Base-by-base conservation (phyloP, 306 rosid species). In the Hippophae tibetana region DNA sequence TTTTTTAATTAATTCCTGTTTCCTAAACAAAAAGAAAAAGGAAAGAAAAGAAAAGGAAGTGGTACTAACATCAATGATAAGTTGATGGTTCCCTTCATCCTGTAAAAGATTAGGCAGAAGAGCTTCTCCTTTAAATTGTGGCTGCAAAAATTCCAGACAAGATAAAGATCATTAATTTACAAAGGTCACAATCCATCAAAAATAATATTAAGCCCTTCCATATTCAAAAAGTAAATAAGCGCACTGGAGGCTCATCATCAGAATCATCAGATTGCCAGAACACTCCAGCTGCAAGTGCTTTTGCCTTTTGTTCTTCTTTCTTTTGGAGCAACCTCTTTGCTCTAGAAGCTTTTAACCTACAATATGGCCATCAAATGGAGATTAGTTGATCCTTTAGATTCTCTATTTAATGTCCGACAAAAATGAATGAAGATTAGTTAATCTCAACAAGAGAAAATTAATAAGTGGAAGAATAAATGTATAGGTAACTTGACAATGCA, bases 331-430 rank as follows among this genome's bases (percentile, higher is more conserved):
- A 47, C 79, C 48, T 82, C 78, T 56, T 87, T 14, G 95, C 96
- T 78, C 96, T 83, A 59, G 76, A 54, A 61, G 96, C 96, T 79
- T 78, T 90, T 69, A 61, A 63, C 83, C 96, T 88, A 58, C 76
- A 65, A n/a, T 42, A 43, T 10, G 60, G 14, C 50, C 64, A 68
- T 44, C 53, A 60, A 27, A 12, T 47, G 45, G 13, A 60, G 23
- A 67, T 58, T 53, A 46, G 51, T 13, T 47, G 3, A 47, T 18
- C 23, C 23, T 18, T 18, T 18, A 18, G 23, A 18, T 18, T 63
- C 47, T 18, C 23, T 18, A 18, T 18, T 18, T 18, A 18, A 18
- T 18, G 23, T 18, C 23, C 23, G 23, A 18, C 23, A 18, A 18
- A 18, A 50, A 54, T 26, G 52, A 31, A 27, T 54, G 7, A 41